Evolutionary conservation across 176 grass and related monocot genomes (phyloP), one percentile per base, ranked within the genome.

Genomic region (Avena insularis): DNA sequence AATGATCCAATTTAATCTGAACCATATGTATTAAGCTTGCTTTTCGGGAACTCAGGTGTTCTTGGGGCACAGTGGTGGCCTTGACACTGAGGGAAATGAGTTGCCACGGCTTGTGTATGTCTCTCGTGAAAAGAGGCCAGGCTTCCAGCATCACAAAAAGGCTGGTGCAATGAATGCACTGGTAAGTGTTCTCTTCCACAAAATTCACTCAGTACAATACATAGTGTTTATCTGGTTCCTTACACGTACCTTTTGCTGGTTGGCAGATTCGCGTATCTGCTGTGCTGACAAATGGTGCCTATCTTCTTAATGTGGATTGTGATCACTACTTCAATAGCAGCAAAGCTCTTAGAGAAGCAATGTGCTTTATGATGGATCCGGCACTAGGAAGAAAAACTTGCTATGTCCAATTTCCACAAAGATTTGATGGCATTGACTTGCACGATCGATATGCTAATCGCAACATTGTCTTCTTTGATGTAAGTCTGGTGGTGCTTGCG

Each of bases 301-400:
- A 99, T 79, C 94, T 99, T 85, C 92, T 99, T 75, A 99, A 99
- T 93, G 97, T 99, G 92, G 97, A 99, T 92, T 99, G 97, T 97
- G 97, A 99, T 88, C 97, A 99, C 53, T 99, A 99, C 83, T 99
- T 99, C 87, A 99, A 99, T 48, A 99, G 91, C 86, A 99, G 97
- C 92, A 99, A 99, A 90, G 97, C 97, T 91, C 94, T 99, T 64
- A 91, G 93, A 87, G 97, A 99, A 83, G 97, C 97, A 76, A 99
- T 99, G 97, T 99, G 97, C 86, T 99, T 99, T 81, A 96, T 99
- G 97, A 99, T 99, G 97, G 97, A 99, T 75, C 97, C 97, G 1
- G 94, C 92, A 21, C 72, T 93, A 38, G 92, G 94, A 90, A 96
- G 88, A 87, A 99, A 99, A 90, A 99, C 97, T 67, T 99, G 97